Evolutionary conservation across 352 stramenopile species (phyloP), one percentile per base, ranked within the genome.

Genomic region (Phytophthora sp.): DNA sequence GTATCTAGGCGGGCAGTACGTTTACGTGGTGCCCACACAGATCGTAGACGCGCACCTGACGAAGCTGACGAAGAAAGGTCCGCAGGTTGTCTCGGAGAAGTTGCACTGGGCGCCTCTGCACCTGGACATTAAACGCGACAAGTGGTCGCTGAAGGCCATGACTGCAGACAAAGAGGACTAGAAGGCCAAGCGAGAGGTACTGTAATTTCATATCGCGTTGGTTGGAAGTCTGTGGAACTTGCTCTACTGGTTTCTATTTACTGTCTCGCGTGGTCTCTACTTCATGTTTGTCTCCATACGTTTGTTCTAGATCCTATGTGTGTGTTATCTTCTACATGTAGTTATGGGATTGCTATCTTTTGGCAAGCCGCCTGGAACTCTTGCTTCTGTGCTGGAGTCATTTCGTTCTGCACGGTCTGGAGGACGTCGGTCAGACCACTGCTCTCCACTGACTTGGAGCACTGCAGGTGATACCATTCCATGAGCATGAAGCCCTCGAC

Each of bases 1-100:
- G 71, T 98, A 98, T 73, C 98, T 98, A 80, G 99, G 99, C 69
- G 98, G 97, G 12, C 97, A 99, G 76, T 98, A 99, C 80, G 96
- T 99, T 23, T 97, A 99, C 35, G 93, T 97, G 58, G 90, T 99
- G 30, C 96, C 96, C 24, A 86, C 97, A 63, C 83, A 95, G 16
- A 88, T 96, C 6, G 87, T 99, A 35, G 86, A 98, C 35, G 84
- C 86, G 42, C 79, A 95, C 58, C 71, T 97, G 42, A 76, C 57
- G 54, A 90, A 89, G 68, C 73, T 94, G 27, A 88, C 82, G 21
- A 91, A 88, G 71, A 90, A 91, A 54, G 86, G 86, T 1, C 84
- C 84, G 20, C 73, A 89, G 30, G 84, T 94, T 3, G 46, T 79
- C 11, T 72, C 86, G 12, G 86, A 94, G 58, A 92, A 94, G 59